Conservation (phyloP, 2,329 filamentous ascomycete species). For the Ophiosphaerella herpotricha region DNA sequence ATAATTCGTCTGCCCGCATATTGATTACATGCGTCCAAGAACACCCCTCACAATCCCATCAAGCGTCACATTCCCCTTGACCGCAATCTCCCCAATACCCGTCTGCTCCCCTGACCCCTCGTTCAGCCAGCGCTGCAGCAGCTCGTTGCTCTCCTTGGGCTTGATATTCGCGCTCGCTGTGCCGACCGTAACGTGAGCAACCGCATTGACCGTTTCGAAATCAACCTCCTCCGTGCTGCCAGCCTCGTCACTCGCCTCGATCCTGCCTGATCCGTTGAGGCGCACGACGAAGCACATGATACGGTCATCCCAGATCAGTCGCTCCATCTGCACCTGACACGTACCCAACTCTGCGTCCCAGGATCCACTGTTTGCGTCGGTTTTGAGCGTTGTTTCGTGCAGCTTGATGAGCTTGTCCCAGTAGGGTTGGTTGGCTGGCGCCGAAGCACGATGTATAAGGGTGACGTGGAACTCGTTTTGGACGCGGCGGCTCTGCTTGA, state of each 20-base stretch:
- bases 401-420: conserved; percentile 76
- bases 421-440: conserved; percentile 65
- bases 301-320: conserved; percentile 79
- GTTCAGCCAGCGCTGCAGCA: conserved; percentile 77
- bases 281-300: conserved; percentile 92
- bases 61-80: conserved; percentile 60
- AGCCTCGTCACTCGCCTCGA: conserved; percentile 21
- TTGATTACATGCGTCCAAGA: conserved; percentile 30
- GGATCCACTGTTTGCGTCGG: conserved; percentile 45
- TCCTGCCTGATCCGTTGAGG: conserved; percentile 37
- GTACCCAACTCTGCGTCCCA: conserved; percentile 63
- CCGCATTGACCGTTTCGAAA: conserved; percentile 70
- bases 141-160: conserved; percentile 90
- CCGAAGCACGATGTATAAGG: conserved; percentile 77
- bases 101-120: conserved; percentile 56
- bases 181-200: conserved; percentile 89
- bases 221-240: conserved; percentile 53
- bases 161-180: conserved; percentile 77
- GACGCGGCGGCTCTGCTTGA: conserved; percentile 74
- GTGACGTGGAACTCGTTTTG: conserved; percentile 93
- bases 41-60: conserved; percentile 59
- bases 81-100: conserved; percentile 59
- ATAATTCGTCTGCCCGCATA: no score
- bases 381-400: conserved; percentile 47
- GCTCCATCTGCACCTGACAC: conserved; percentile 66